A percentile compares a stretch with the other conserved stretches of the same genome.
Evolutionary conservation across 441 rosid species (phyloP).

Genomic region (Populus trichocarpa): DNA sequence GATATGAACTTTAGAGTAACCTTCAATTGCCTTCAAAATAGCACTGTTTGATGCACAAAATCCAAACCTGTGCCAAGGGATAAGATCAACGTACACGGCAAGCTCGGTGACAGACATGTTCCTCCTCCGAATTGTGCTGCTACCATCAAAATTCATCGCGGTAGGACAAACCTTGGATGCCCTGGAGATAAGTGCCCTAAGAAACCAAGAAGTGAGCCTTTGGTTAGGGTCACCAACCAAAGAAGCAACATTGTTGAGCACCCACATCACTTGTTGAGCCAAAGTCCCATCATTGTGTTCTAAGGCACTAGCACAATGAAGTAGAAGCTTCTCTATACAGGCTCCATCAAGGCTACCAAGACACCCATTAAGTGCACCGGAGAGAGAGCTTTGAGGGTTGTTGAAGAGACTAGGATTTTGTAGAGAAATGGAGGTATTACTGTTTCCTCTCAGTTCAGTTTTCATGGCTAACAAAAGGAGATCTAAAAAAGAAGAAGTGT

Average conservation of each 20-base stretch:
- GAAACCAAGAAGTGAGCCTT: slow-evolving; percentile 55
- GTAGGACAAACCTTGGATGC: slow-evolving; percentile 58
- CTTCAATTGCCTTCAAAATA: slow-evolving; percentile 46
- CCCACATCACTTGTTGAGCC: slow-evolving; percentile 84
- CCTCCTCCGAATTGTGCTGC: slow-evolving; percentile 33
- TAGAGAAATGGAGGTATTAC: slow-evolving; percentile 30
- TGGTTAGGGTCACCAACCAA: slow-evolving; percentile 57
- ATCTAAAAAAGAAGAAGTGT: not conserved
- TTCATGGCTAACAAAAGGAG: slow-evolving; percentile 31
- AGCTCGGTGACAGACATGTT: slow-evolving; percentile 57
- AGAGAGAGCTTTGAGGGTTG: slow-evolving; percentile 30
- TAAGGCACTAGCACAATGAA: slow-evolving; percentile 64
- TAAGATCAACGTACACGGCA: slow-evolving; percentile 62
- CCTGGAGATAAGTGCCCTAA: slow-evolving; percentile 54
- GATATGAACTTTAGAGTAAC: slow-evolving; percentile 45
- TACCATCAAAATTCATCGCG: slow-evolving; percentile 33
- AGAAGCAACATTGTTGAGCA: slow-evolving; percentile 70
- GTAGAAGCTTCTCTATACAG: slow-evolving; percentile 64
- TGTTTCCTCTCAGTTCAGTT: slow-evolving; percentile 40
- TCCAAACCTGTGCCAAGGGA: slow-evolving; percentile 75
- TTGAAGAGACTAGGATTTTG: slow-evolving; percentile 34
- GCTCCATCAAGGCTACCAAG: slow-evolving; percentile 64
- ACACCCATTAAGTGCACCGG: slow-evolving; percentile 56
- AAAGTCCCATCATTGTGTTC: slow-evolving; percentile 60
- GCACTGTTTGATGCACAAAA: slow-evolving; percentile 57